These are phyloP conservation scores for Stereum hirsutum DNA, from an alignment of 1,284 basidiomycete species.

Conservation along the genomic window DNA sequence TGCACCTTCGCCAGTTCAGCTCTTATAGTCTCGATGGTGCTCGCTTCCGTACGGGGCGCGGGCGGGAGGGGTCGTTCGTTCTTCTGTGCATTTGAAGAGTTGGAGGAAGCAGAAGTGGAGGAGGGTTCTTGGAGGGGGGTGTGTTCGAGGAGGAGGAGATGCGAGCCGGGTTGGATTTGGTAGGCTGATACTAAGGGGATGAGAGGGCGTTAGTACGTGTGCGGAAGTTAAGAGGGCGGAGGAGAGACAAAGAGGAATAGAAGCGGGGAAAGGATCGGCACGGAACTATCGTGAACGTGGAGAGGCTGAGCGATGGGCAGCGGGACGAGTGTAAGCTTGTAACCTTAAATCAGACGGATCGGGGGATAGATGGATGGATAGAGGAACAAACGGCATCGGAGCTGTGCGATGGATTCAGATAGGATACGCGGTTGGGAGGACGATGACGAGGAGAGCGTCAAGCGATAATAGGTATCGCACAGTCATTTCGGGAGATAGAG, in stretches of 20 bases:
- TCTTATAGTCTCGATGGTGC: slow-evolving; percentile 44
- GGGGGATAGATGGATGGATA: no score
- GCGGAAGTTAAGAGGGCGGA: no score
- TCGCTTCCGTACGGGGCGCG: slow-evolving; percentile 15
- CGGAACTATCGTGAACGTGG: slow-evolving; percentile 1
- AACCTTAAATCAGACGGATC: no score
- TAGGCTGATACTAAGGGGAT: slow-evolving; percentile 49
- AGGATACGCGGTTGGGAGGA: no score
- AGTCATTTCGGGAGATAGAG: slow-evolving; percentile 5
- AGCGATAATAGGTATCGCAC: no score
- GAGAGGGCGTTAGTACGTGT: slow-evolving; percentile 12
- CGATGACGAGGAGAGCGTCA: no score
- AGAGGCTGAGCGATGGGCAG: slow-evolving; percentile 3
- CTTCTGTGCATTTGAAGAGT: slow-evolving; percentile 14
- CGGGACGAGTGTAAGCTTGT: no score
- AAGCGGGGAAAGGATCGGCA: no score
- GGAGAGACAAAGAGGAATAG: no score
- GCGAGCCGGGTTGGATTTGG: slow-evolving; percentile 48
- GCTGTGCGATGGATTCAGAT: no score
- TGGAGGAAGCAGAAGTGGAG: slow-evolving; percentile 12
- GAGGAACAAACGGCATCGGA: no score
- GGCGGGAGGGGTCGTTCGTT: slow-evolving; percentile 33
- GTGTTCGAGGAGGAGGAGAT: slow-evolving; percentile 53
- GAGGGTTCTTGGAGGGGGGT: not conserved
- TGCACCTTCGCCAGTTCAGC: slow-evolving; percentile 51